phyloP scores from a whole-genome alignment of 371 early-diverging fungal species.

The Rhizopus delemar region DNA sequence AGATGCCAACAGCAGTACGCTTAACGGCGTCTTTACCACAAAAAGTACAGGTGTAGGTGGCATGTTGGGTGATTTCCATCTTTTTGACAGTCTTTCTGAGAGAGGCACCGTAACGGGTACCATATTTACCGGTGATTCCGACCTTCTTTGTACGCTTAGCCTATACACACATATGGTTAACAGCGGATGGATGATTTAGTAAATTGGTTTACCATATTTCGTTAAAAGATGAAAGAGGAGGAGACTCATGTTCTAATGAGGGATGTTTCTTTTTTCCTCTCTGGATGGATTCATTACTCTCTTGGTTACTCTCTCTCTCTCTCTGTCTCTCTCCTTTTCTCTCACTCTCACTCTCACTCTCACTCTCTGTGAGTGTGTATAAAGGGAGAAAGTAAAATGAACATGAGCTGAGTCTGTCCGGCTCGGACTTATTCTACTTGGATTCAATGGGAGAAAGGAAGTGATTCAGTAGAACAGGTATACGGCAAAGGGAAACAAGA shows the following conservation, averaged over 20 bases:
- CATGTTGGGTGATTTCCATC: constrained; percentile 99
- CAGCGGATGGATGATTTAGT: constrained; percentile 33
- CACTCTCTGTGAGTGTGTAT: background rate
- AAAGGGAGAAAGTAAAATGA: background rate
- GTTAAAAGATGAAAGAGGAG: constrained; percentile 1
- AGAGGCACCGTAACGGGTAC: constrained; percentile 99
- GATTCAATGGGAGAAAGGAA: background rate
- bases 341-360: too few species aligned
- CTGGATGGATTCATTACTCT: too few species aligned
- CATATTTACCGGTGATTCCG: constrained; percentile 99
- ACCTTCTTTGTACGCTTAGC: constrained; percentile 99
- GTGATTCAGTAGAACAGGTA: background rate
- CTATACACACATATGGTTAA: constrained; percentile 39
- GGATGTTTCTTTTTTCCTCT: too few species aligned
- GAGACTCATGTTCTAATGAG: background rate
- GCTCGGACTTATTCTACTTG: background rate
- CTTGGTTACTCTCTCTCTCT: too few species aligned
- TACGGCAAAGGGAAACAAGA: constrained; percentile 1
- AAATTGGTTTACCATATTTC: constrained; percentile 16
- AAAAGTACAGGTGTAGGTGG: constrained; percentile 99
- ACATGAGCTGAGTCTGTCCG: background rate
- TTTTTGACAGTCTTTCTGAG: constrained; percentile 99
- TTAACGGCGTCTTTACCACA: constrained; percentile 99
- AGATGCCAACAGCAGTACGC: constrained; percentile 98
- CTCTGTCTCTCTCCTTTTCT: too few species aligned